Percentiles rank a stretch among this genome's conserved stretches.
Conservation (phyloP, 2,329 filamentous ascomycete species). For the Cladosporium sp. region DNA sequence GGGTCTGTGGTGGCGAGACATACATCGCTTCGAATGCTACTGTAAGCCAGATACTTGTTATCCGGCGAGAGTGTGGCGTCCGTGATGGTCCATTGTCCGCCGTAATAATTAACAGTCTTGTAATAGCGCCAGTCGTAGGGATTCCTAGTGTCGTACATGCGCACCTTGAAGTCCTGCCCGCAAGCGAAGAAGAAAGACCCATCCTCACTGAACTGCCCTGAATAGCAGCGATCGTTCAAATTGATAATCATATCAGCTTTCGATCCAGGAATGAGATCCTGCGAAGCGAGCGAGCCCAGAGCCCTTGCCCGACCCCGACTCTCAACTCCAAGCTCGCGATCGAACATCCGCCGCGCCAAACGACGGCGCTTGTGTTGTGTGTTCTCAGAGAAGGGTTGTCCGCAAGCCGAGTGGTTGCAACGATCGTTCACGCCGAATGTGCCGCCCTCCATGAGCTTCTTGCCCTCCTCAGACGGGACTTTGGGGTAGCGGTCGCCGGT, state of each 20-base stretch:
- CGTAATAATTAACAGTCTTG: slow-evolving; percentile 89
- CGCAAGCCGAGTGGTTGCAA: slow-evolving; percentile 50
- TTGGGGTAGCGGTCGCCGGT: slow-evolving; percentile 67
- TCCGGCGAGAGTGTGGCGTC: slow-evolving; percentile 89
- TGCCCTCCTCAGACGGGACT: slow-evolving; percentile 76
- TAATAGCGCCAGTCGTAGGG: slow-evolving; percentile 95
- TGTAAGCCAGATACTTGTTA: slow-evolving; percentile 89
- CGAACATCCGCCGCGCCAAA: slow-evolving; percentile 70
- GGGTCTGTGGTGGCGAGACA: slow-evolving; percentile 87
- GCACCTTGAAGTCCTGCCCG: slow-evolving; percentile 88
- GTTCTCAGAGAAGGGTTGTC: slow-evolving; percentile 31
- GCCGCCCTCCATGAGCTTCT: slow-evolving; percentile 77
- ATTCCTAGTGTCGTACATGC: slow-evolving; percentile 97
- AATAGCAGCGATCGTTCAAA: slow-evolving; percentile 84
- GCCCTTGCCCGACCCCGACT: slow-evolving; percentile 57
- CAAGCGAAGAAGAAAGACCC: slow-evolving; percentile 96
- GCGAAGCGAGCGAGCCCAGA: slow-evolving; percentile 62
- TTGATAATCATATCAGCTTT: slow-evolving; percentile 84
- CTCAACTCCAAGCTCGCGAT: slow-evolving; percentile 76
- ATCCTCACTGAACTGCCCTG: slow-evolving; percentile 93
- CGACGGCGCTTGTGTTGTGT: slow-evolving; percentile 58
- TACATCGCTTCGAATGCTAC: slow-evolving; percentile 80
- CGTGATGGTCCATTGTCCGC: slow-evolving; percentile 92
- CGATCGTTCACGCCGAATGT: slow-evolving; percentile 71
- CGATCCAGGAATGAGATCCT: slow-evolving; percentile 75